These are phyloP conservation scores for Wickerhamomyces sp. DNA, from an alignment of 1,139 yeast species.

Conservation along the genomic window DNA sequence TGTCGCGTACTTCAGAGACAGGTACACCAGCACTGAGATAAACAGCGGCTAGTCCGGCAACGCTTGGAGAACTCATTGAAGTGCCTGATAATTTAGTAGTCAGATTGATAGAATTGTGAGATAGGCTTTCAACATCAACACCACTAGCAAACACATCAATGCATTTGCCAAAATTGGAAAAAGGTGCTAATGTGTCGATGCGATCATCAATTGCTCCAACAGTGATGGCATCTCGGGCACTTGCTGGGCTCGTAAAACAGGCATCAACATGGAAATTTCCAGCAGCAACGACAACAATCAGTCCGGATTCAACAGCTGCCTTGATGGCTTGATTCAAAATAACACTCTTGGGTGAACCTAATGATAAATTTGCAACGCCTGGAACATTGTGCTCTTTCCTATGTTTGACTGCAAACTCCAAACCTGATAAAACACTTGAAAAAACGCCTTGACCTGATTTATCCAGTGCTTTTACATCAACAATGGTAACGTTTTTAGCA, in stretches of 20 bases:
- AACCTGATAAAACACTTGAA: conserved; percentile 62
- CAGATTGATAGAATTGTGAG: conserved; percentile 15
- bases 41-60: conserved; percentile 69
- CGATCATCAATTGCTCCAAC: conserved; percentile 85
- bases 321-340: conserved; percentile 69
- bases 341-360: conserved; percentile 65
- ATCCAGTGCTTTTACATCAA: conserved; percentile 71
- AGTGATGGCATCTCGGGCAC: conserved; percentile 64
- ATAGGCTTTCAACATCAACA: conserved; percentile 44
- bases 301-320: conserved; percentile 65
- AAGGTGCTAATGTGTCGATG: conserved; percentile 61
- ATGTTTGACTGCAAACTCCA: conserved; percentile 69
- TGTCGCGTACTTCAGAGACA: conserved; percentile 35
- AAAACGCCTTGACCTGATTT: conserved; percentile 61
- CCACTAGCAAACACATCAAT: conserved; percentile 86
- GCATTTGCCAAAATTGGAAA: conserved; percentile 86
- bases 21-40: conserved; percentile 56
- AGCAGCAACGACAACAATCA: conserved; percentile 83
- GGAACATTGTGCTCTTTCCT: conserved; percentile 33
- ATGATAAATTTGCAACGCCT: conserved; percentile 75
- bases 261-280: conserved; percentile 80
- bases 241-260: conserved; percentile 76
- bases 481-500: conserved; percentile 57
- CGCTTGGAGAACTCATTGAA: conserved; percentile 82
- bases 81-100: conserved; percentile 63